phyloP scores from a whole-genome alignment of 257 asterid species.

The Solanum ossicruentum region DNA sequence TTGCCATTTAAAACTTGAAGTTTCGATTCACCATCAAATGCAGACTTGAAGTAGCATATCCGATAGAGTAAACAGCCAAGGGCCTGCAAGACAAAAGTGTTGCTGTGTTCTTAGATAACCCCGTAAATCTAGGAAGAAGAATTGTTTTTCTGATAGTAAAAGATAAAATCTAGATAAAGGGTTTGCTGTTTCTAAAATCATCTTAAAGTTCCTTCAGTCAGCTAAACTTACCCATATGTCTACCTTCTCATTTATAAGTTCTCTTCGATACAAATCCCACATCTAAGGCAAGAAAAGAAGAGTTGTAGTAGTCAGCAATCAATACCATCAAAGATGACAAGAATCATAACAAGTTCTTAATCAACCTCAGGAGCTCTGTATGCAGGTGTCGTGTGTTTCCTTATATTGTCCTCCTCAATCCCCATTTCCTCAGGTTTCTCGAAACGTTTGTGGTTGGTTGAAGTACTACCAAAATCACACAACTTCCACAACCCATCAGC shows the following conservation, averaged over 20 bases:
- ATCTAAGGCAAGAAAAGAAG: slow-evolving; percentile 50
- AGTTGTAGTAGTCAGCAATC: slow-evolving; percentile 29
- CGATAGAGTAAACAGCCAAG: slow-evolving; percentile 96
- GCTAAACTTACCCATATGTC: slow-evolving; percentile 88
- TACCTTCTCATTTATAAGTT: slow-evolving; percentile 80
- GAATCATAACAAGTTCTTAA: slow-evolving; percentile 21
- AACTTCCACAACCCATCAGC: slow-evolving; percentile 93
- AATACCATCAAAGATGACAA: slow-evolving; percentile 16
- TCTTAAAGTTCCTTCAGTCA: not conserved
- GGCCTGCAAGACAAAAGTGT: slow-evolving; percentile 39
- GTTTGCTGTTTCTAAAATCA: not conserved
- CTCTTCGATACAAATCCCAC: slow-evolving; percentile 96
- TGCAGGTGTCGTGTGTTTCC: slow-evolving; percentile 97
- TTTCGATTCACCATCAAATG: slow-evolving; percentile 98
- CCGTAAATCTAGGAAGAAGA: not conserved
- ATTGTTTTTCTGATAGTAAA: not conserved
- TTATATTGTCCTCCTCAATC: slow-evolving; percentile 88
- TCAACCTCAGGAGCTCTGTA: slow-evolving; percentile 99
- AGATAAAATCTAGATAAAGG: not conserved
- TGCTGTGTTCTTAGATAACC: not conserved
- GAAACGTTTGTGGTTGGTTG: slow-evolving; percentile 91
- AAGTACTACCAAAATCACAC: slow-evolving; percentile 92
- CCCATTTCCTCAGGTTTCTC: slow-evolving; percentile 99
- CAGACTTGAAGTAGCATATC: slow-evolving; percentile 82
- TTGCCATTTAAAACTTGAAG: slow-evolving; percentile 92